Base-by-base conservation (phyloP, 2,329 filamentous ascomycete genomes). In the Colletotrichum sp. region DNA sequence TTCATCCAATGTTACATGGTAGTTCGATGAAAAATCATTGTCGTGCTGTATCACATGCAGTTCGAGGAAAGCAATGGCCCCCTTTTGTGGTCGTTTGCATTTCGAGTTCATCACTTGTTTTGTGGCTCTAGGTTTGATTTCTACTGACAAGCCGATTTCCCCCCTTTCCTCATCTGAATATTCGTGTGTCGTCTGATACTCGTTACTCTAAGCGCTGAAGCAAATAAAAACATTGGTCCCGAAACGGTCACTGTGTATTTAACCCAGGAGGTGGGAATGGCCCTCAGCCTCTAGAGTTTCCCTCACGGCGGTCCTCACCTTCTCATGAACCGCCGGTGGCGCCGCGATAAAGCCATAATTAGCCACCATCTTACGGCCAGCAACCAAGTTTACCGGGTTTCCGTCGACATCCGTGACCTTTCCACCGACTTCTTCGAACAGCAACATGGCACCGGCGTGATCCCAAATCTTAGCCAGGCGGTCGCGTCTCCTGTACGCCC, bases 321-420 rank as follows among this genome's bases (percentile, higher is more conserved):
- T 67, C 1, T 55, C 82, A 73, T 91, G 89, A 8, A 87, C 65
- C 7, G 78, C 79, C 21, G 74, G 80, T 9, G 89, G 86, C 3
- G 89, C 89, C 1, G 88, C 90, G 6, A 91, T 85, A 58, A 91
- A 90, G 2, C 90, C 89, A 78, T 86, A 89, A 79, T 91, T 91
- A 6, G 76, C 80, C 11, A 77, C 80, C 80, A 91, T 83, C 76
- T 84, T 84, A 69, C 90, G 83, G 1, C 89, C 89, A 0, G 81
- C 85, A 3, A 81, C 78, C 75, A 90, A 77, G 73, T 90, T 86
- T n/a, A 91, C 87, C 2, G 82, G 81, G 71, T 82, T 83, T 1
- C 90, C 90, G 61, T 87, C 82, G 0, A 90, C 84, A 74, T 91
- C 90, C 0, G 89, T 90, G 65, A 91, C 83, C 70, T 82, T 84